Conservation (phyloP, 352 stramenopile genomes). For the Plasmopara viticola region DNA sequence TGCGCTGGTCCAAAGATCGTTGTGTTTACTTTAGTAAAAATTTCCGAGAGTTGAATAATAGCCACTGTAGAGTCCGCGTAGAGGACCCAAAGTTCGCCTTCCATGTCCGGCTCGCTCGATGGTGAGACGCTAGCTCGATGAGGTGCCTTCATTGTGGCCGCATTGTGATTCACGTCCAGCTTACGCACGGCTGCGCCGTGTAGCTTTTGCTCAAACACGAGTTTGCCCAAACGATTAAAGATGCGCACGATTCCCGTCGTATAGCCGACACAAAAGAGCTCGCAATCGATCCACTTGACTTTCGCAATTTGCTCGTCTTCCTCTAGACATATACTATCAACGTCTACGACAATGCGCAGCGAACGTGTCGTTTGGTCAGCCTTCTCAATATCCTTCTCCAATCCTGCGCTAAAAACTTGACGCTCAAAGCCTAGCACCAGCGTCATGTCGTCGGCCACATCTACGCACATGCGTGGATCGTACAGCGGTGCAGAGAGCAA, state of each 20-base stretch:
- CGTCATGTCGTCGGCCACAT: constrained; percentile 44
- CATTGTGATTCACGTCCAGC: constrained; percentile 43
- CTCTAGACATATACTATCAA: constrained; percentile 25
- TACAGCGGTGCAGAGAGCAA: constrained; percentile 31
- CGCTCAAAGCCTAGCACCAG: constrained; percentile 37
- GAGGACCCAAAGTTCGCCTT: constrained; percentile 71
- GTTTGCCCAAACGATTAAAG: constrained; percentile 39
- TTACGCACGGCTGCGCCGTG: constrained; percentile 39
- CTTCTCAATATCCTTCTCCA: constrained; percentile 18
- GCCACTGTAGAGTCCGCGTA: constrained; percentile 72
- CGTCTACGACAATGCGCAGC: constrained; percentile 27
- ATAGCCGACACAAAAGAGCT: constrained; percentile 52
- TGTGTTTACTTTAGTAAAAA: constrained; percentile 43
- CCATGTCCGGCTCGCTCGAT: constrained; percentile 14
- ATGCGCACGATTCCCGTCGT: constrained; percentile 54
- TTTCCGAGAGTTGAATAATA: constrained; percentile 65
- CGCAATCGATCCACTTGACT: constrained; percentile 60
- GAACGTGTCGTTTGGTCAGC: constrained; percentile 1
- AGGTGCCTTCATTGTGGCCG: constrained; percentile 22
- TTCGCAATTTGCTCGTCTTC: constrained; percentile 44
- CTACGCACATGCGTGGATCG: constrained; percentile 37
- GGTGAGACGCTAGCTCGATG: constrained; percentile 28
- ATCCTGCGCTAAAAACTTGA: constrained; percentile 29
- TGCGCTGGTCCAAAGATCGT: constrained; percentile 57
- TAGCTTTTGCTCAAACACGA: constrained; percentile 64